phyloP scores from a whole-genome alignment of 2,329 filamentous ascomycete species.

The Calonectria pseudoreteaudii region DNA sequence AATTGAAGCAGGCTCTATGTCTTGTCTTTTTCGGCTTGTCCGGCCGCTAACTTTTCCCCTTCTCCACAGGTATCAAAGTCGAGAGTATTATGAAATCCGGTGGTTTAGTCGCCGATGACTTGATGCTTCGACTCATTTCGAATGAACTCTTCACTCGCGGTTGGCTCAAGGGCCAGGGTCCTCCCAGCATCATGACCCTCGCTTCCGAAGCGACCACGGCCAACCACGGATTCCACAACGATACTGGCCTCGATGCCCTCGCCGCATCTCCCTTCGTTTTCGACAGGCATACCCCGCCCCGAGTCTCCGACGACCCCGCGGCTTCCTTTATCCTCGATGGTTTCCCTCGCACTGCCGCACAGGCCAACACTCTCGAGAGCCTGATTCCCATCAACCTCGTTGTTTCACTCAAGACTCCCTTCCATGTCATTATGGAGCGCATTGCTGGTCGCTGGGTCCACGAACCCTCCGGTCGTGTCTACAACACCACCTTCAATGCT shows the following conservation, averaged over 20 bases:
- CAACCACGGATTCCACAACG: constrained; percentile 51
- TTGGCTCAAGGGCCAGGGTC: constrained; percentile 74
- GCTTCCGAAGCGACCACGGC: constrained; percentile 55
- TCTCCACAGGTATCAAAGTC: constrained; percentile 81
- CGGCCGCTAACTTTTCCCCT: constrained; percentile 13
- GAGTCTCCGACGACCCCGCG: constrained; percentile 74
- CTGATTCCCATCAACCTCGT: constrained; percentile 96
- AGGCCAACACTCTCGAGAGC: constrained; percentile 81
- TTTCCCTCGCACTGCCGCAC: constrained; percentile 87
- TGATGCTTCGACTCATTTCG: constrained; percentile 93
- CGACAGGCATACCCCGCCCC: constrained; percentile 52
- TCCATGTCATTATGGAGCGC: constrained; percentile 86
- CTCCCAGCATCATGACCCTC: constrained; percentile 64
- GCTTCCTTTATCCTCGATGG: constrained; percentile 97
- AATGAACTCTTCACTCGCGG: constrained; percentile 87
- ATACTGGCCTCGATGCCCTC: constrained; percentile 52
- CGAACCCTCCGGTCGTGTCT: constrained; percentile 88
- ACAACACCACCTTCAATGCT: constrained; percentile 93
- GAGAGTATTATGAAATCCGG: constrained; percentile 89
- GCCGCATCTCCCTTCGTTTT: constrained; percentile 53
- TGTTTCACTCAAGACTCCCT: constrained; percentile 86
- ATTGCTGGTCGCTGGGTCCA: constrained; percentile 96
- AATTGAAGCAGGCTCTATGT: background rate
- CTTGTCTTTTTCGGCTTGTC: background rate
- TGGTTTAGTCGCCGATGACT: constrained; percentile 88